phyloP scores from a whole-genome alignment of 2,329 filamentous ascomycete genomes.

The Venturia asperata region DNA sequence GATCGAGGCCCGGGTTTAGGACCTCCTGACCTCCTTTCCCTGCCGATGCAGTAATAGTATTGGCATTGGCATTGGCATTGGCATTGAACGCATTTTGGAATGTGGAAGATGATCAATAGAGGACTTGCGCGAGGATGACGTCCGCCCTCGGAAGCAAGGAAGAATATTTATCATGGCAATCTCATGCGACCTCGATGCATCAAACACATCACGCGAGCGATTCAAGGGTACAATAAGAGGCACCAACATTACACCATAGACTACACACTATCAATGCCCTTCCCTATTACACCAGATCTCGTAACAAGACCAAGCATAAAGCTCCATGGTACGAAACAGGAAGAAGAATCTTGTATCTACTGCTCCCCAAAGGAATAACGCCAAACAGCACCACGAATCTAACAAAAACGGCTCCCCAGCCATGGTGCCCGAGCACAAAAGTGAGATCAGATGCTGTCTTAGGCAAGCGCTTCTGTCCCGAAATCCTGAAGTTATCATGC shows the following conservation, averaged over 20 bases:
- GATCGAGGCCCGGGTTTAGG: too few species aligned
- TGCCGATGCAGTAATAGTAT: too few species aligned
- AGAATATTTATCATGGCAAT: neutral
- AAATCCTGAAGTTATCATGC: neutral
- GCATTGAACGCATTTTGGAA: neutral
- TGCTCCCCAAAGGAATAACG: neutral
- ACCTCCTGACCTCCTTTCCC: too few species aligned
- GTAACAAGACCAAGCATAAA: neutral
- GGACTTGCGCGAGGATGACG: neutral
- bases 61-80: neutral
- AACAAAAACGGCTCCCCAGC: neutral
- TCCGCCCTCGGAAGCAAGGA: neutral
- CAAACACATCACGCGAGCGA: neutral
- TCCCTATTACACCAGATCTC: neutral
- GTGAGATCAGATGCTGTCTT: neutral
- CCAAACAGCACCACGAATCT: neutral
- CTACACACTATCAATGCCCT: neutral
- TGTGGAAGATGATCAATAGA: neutral
- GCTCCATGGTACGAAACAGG: neutral
- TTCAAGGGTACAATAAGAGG: too few species aligned
- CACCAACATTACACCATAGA: neutral
- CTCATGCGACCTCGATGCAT: neutral
- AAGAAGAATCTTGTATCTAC: neutral
- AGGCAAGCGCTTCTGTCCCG: neutral
- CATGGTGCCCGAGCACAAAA: neutral